Percentiles rank a stretch among this genome's conserved stretches.
Evolutionary conservation across 2,329 filamentous ascomycete genomes (phyloP).

Genomic region (Fusarium palustre): DNA sequence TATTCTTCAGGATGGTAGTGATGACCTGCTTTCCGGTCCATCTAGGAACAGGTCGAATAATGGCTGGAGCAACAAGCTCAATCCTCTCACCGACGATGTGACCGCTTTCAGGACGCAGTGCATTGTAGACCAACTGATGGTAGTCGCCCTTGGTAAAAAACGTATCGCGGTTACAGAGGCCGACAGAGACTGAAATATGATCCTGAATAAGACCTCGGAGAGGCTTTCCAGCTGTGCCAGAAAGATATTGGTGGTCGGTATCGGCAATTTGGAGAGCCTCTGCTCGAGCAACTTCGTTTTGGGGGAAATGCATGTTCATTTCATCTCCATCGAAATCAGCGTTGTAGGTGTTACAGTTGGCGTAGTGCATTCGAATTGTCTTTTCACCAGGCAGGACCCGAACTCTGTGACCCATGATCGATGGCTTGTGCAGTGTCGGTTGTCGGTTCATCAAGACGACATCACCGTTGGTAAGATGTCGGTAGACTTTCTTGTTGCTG

Average conservation of each 20-base stretch:
- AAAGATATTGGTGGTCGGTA: constrained; percentile 97
- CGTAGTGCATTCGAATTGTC: constrained; percentile 99
- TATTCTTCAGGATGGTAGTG: constrained; percentile 92
- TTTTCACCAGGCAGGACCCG: constrained; percentile 93
- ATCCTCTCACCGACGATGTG: constrained; percentile 88
- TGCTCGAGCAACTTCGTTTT: constrained; percentile 92
- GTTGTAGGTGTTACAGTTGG: constrained; percentile 99
- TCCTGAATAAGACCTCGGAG: constrained; percentile 97
- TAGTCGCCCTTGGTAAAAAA: constrained; percentile 92
- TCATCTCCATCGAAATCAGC: constrained; percentile 99
- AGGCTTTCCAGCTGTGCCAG: constrained; percentile 91
- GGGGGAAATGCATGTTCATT: constrained; percentile 99
- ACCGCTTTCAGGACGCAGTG: constrained; percentile 87
- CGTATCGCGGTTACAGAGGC: constrained; percentile 89
- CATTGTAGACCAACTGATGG: constrained; percentile 92
- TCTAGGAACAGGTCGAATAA: constrained; percentile 81
- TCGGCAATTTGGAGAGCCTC: constrained; percentile 95
- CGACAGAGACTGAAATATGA: constrained; percentile 94
- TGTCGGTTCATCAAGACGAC: constrained; percentile 99
- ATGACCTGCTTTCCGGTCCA: constrained; percentile 99
- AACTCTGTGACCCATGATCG: constrained; percentile 97
- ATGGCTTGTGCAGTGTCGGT: constrained; percentile 96
- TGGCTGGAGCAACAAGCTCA: constrained; percentile 80
- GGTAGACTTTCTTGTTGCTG: constrained; percentile 94
- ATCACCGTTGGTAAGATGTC: constrained; percentile 95